Evolutionary conservation across 169 alveolate genomes (phyloP), one percentile per base, ranked within the genome.

Genomic region (Eimeria acervulina): DNA sequence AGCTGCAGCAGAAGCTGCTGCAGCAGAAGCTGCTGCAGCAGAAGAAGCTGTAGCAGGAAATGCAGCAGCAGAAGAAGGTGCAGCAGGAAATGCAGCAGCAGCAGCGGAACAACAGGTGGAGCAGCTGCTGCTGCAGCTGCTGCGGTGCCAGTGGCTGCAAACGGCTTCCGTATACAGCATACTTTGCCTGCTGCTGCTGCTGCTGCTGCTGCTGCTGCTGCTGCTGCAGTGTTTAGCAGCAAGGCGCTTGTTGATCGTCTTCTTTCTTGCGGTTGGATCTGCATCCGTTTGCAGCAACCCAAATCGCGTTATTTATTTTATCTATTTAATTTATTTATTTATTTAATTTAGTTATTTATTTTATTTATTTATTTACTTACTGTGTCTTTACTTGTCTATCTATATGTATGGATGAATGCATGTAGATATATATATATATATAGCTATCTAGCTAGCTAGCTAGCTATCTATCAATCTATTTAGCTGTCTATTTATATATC

Each of bases 121-220:
- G 70, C 31, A 10, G 70, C 70, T 19, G 70, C 70, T 59, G 70
- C 70, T 59, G 70, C 70, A 17, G 70, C 70, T 59, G 70, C 70
- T 0, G 31, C 61, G 61, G 12, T 21, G 61, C 17, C 61, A 13
- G 70, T 23, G 2, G 5, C 70, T 59, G 70, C 19, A 23, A 23
- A 12, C 55, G 12, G 55, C 5, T 12, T 7, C 55, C 55, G 5
- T 47, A 47, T n/a, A n/a, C n/a, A n/a, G n/a, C n/a, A n/a, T n/a
- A n/a, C 61, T 1, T 21, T 51, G 61, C 61, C 61, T 51, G 61
- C 61, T 51, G 61, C 61, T 5, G 61, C 61, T 13, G 61, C 61
- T 51, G 61, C 61, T 21, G 61, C 61, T 21, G 61, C 23, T 51
- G 61, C 61, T 21, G 17, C 61, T 51, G 61, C 12, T 51, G 61